A percentile compares a stretch with the other conserved stretches of the same genome.
These are phyloP conservation scores for Aspergillus ochraceoroseus DNA, from an alignment of 2,329 filamentous ascomycete species.

Conservation along the genomic window DNA sequence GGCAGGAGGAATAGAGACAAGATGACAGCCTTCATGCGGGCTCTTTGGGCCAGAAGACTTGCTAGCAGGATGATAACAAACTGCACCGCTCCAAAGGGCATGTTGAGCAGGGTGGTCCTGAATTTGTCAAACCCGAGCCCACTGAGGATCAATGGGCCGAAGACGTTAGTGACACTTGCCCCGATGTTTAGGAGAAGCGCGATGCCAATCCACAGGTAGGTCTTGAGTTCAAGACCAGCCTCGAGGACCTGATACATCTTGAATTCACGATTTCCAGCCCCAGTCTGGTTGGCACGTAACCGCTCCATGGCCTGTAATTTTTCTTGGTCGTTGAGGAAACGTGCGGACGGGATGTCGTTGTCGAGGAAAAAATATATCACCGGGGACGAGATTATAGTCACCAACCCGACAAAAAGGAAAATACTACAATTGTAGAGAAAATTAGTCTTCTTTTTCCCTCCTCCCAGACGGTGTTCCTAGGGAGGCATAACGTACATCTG, in stretches of 20 bases:
- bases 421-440: slow-evolving; percentile 36
- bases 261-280: slow-evolving; percentile 45
- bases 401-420: slow-evolving; percentile 58
- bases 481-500: slow-evolving; percentile 43
- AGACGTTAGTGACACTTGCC: slow-evolving; percentile 59
- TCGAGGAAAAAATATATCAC: slow-evolving; percentile 58
- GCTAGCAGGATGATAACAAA: slow-evolving; percentile 55
- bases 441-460: background rate
- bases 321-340: slow-evolving; percentile 47
- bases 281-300: slow-evolving; percentile 49
- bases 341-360: slow-evolving; percentile 51
- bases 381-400: slow-evolving; percentile 56
- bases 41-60: slow-evolving; percentile 55
- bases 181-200: slow-evolving; percentile 61
- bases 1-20: slow-evolving; percentile 54
- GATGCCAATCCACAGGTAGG: slow-evolving; percentile 58
- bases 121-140: slow-evolving; percentile 58
- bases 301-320: slow-evolving; percentile 47
- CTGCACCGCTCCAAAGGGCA: slow-evolving; percentile 62
- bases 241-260: slow-evolving; percentile 45
- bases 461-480: background rate
- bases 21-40: slow-evolving; percentile 54
- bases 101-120: slow-evolving; percentile 58
- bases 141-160: slow-evolving; percentile 59
- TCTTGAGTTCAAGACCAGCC: slow-evolving; percentile 44